Conservation (phyloP, 2,329 filamentous ascomycete genomes). For the Diaporthe longicolla region DNA sequence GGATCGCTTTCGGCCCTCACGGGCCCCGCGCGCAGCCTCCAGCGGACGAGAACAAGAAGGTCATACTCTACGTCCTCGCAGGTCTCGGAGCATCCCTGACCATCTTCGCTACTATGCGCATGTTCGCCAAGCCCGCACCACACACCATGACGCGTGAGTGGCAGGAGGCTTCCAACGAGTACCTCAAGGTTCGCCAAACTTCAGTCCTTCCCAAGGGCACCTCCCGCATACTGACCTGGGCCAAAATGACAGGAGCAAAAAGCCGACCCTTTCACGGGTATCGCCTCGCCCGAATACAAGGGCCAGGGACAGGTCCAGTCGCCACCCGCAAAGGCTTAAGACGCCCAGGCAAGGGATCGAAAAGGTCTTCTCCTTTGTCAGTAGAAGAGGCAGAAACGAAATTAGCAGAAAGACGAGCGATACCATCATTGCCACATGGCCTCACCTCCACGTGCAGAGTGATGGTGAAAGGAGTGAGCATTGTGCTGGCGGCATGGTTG, state of each 20-base stretch:
- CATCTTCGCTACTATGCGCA: constrained; percentile 80
- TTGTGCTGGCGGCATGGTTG: constrained; percentile 34
- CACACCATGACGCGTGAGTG: constrained; percentile 96
- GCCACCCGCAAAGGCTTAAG: constrained; percentile 66
- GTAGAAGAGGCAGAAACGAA: constrained; percentile 51
- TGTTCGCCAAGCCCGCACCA: constrained; percentile 80
- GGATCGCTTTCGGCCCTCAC: constrained; percentile 97
- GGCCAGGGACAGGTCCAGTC: constrained; percentile 86
- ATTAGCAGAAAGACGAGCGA: background rate
- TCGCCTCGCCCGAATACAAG: constrained; percentile 82
- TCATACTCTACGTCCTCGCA: constrained; percentile 79
- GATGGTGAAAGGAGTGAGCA: constrained; percentile 43
- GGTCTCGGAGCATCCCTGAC: constrained; percentile 77
- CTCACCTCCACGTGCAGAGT: constrained; percentile 53
- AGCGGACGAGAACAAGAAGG: constrained; percentile 86
- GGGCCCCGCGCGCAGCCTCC: constrained; percentile 88
- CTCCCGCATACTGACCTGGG: constrained; percentile 40
- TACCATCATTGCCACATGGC: constrained; percentile 42
- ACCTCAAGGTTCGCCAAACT: constrained; percentile 80
- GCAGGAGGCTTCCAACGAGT: constrained; percentile 96
- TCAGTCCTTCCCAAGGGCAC: constrained; percentile 4
- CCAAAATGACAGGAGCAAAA: constrained; percentile 76
- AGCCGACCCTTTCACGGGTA: constrained; percentile 87
- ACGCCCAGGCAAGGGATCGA: constrained; percentile 15
- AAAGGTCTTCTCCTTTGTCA: constrained; percentile 54